These are phyloP conservation scores for Acephala macrosclerotiorum DNA, from an alignment of 2,329 filamentous ascomycete genomes.

Conservation along the genomic window DNA sequence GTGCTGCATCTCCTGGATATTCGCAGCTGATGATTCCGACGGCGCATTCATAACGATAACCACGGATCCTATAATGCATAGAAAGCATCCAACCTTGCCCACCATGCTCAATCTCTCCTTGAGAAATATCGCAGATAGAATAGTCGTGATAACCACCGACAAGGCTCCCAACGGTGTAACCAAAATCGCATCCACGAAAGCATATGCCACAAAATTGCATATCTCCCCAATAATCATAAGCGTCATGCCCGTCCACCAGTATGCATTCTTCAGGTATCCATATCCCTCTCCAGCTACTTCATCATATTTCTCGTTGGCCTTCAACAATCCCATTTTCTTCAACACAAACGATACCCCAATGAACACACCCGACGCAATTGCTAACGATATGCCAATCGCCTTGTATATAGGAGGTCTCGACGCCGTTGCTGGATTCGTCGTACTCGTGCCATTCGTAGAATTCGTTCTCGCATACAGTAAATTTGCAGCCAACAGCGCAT, in stretches of 20 bases:
- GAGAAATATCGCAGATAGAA: slow-evolving; percentile 91
- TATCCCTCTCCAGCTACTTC: slow-evolving; percentile 96
- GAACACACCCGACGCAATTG: slow-evolving; percentile 86
- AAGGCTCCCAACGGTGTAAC: slow-evolving; percentile 92
- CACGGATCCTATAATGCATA: slow-evolving; percentile 91
- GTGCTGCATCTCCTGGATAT: slow-evolving; percentile 91
- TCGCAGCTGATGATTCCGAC: slow-evolving; percentile 79
- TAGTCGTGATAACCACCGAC: slow-evolving; percentile 89
- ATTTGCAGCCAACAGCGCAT: slow-evolving; percentile 48
- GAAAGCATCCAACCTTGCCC: slow-evolving; percentile 94
- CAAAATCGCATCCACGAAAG: slow-evolving; percentile 94
- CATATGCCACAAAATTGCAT: slow-evolving; percentile 97
- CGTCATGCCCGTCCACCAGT: slow-evolving; percentile 96
- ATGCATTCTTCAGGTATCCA: slow-evolving; percentile 92
- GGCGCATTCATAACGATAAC: slow-evolving; percentile 96
- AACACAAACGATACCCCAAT: slow-evolving; percentile 95
- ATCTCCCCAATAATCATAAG: slow-evolving; percentile 97
- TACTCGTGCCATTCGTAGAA: slow-evolving; percentile 41
- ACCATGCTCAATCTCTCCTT: slow-evolving; percentile 96
- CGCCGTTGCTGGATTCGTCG: slow-evolving; percentile 32
- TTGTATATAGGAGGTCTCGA: slow-evolving; percentile 67
- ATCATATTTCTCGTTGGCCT: slow-evolving; percentile 94
- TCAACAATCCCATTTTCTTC: slow-evolving; percentile 91
- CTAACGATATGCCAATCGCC: slow-evolving; percentile 83
- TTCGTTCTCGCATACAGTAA: slow-evolving; percentile 54